These are phyloP conservation scores for Hyaloperonospora arabidopsidis DNA, from an alignment of 352 stramenopile genomes.

Conservation along the genomic window DNA sequence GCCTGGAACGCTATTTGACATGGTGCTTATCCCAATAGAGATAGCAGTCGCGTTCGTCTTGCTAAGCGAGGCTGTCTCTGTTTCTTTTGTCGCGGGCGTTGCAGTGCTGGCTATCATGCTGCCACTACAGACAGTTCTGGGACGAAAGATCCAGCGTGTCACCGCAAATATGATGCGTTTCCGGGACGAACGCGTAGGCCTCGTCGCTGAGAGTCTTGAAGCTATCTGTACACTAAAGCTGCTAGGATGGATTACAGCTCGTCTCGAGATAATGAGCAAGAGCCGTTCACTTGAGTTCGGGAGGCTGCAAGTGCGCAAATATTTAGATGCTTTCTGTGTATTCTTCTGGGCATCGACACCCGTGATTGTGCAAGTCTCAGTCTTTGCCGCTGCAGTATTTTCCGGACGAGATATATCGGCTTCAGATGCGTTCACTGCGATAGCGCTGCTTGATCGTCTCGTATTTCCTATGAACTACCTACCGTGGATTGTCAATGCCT, in stretches of 20 bases:
- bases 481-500: slow-evolving; percentile 87
- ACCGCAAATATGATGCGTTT: slow-evolving; percentile 66
- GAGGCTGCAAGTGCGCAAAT: slow-evolving; percentile 72
- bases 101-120: slow-evolving; percentile 75
- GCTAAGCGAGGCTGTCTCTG: slow-evolving; percentile 70
- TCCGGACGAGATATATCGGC: slow-evolving; percentile 63
- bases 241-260: slow-evolving; percentile 50
- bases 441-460: slow-evolving; percentile 81
- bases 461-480: slow-evolving; percentile 91
- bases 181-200: slow-evolving; percentile 71
- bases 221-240: slow-evolving; percentile 77
- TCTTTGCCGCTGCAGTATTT: slow-evolving; percentile 75
- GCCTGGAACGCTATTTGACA: slow-evolving; percentile 65
- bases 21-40: slow-evolving; percentile 68
- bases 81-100: slow-evolving; percentile 77
- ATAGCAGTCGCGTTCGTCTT: slow-evolving; percentile 68
- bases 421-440: slow-evolving; percentile 75
- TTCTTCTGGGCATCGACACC: slow-evolving; percentile 88
- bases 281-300: slow-evolving; percentile 59
- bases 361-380: slow-evolving; percentile 77
- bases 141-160: slow-evolving; percentile 65
- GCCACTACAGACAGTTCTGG: slow-evolving; percentile 73
- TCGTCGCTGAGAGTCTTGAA: slow-evolving; percentile 57
- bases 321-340: slow-evolving; percentile 83
- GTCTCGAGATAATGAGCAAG: slow-evolving; percentile 39